These are phyloP conservation scores for Castanea mollissima DNA, from an alignment of 306 rosid species.

Conservation along the genomic window DNA sequence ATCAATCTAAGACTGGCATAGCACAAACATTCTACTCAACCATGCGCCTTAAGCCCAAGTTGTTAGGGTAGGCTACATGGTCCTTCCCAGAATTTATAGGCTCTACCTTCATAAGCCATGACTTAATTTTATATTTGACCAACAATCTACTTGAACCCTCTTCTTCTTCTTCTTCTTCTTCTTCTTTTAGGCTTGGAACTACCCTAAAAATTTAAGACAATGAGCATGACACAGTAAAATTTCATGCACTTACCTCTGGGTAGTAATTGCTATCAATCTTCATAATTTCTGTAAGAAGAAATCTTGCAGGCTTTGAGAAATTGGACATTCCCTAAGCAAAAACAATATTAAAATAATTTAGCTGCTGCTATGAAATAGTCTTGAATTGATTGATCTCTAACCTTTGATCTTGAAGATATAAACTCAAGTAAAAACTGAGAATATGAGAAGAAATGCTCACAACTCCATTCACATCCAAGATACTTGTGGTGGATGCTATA, in stretches of 20 bases:
- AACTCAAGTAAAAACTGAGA: background rate
- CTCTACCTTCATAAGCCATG: background rate
- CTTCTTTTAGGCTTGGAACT: background rate
- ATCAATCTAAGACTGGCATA: too few species aligned
- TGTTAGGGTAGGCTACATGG: too few species aligned
- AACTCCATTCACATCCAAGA: conserved; percentile 82
- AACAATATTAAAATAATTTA: conserved; percentile 5
- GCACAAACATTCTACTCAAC: too few species aligned
- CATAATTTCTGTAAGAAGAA: conserved; percentile 77
- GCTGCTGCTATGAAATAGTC: background rate
- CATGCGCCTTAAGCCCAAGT: too few species aligned
- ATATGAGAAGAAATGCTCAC: conserved; percentile 39
- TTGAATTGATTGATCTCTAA: background rate
- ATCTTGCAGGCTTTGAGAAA: conserved; percentile 90
- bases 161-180: background rate
- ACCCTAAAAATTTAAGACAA: background rate
- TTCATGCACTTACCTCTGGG: conserved; percentile 65
- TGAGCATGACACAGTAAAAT: too few species aligned
- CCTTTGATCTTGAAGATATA: background rate
- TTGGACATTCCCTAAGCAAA: conserved; percentile 73
- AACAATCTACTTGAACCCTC: background rate
- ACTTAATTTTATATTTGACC: background rate
- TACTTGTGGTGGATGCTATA: conserved; percentile 86
- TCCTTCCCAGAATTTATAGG: background rate
- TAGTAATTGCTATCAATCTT: conserved; percentile 85